A percentile compares a stretch with the other conserved stretches of the same genome.
Evolutionary conservation across 805 yeast genomes (phyloP).

Genomic region (Ogataea methylovora): DNA sequence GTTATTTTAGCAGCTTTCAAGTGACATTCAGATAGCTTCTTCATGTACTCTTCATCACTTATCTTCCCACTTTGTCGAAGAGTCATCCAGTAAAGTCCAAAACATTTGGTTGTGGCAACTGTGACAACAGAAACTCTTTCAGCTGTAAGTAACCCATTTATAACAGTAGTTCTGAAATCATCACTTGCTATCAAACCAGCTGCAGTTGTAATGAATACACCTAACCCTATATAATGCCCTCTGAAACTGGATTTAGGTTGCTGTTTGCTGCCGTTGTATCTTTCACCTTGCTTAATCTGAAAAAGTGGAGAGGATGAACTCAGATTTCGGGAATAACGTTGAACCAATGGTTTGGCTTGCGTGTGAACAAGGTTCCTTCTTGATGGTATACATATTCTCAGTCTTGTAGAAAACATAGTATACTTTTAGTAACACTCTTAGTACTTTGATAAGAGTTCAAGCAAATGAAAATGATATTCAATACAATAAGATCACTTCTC

Average conservation of each 20-base stretch:
- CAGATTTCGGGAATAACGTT: no score
- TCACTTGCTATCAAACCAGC: constrained; percentile 23
- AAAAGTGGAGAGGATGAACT: no score
- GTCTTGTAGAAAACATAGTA: no score
- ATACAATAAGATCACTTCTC: no score
- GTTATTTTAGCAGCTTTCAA: constrained; percentile 72
- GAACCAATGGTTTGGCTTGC: no score
- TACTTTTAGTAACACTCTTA: no score
- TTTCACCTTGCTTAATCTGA: no score
- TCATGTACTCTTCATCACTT: constrained; percentile 36
- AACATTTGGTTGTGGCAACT: constrained; percentile 66
- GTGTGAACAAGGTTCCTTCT: no score
- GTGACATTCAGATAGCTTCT: constrained; percentile 63
- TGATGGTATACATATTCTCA: no score
- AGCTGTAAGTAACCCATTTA: constrained; percentile 28
- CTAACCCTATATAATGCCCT: constrained; percentile 16
- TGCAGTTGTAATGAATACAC: constrained; percentile 6
- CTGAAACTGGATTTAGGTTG: neutral
- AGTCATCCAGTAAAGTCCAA: constrained; percentile 56
- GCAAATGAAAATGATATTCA: no score
- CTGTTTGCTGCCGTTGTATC: no score
- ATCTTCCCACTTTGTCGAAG: constrained; percentile 34
- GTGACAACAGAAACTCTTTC: constrained; percentile 58
- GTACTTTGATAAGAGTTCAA: no score
- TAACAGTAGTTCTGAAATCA: constrained; percentile 23